A percentile compares a stretch with the other conserved stretches of the same genome.
Conservation (phyloP, 2,329 filamentous ascomycete genomes). For the Phialemonium atrogriseum region DNA sequence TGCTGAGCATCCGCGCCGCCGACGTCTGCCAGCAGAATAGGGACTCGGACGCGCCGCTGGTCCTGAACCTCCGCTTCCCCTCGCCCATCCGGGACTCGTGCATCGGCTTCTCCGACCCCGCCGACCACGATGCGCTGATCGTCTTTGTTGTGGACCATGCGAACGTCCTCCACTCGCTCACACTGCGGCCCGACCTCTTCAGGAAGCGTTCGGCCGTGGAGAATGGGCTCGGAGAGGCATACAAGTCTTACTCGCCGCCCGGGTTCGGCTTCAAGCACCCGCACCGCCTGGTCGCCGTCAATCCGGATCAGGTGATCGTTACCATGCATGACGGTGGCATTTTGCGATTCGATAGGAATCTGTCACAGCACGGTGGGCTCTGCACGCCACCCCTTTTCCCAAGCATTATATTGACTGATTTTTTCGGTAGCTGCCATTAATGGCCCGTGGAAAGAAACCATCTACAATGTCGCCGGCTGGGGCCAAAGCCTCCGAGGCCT, state of each 20-base stretch:
- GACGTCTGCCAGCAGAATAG: slow-evolving; percentile 67
- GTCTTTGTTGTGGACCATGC: slow-evolving; percentile 72
- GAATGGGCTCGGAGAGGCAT: slow-evolving; percentile 65
- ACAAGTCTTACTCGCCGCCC: slow-evolving; percentile 65
- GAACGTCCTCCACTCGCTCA: slow-evolving; percentile 77
- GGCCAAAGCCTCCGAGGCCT: slow-evolving; percentile 57
- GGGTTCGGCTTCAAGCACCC: slow-evolving; percentile 70
- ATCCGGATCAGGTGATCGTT: slow-evolving; percentile 65
- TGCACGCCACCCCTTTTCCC: too few species aligned
- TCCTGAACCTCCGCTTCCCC: slow-evolving; percentile 70
- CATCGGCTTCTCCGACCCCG: slow-evolving; percentile 72
- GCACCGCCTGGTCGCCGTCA: slow-evolving; percentile 71
- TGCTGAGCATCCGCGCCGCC: slow-evolving; percentile 74
- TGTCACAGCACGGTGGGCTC: slow-evolving; percentile 34
- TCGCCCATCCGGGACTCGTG: slow-evolving; percentile 67
- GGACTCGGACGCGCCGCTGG: slow-evolving; percentile 62
- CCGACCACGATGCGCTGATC: slow-evolving; percentile 68
- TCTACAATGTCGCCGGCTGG: slow-evolving; percentile 69
- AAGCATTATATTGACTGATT: too few species aligned
- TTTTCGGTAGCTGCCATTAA: slow-evolving; percentile 10
- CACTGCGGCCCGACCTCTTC: slow-evolving; percentile 77
- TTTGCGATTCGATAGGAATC: slow-evolving; percentile 58
- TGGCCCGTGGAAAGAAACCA: slow-evolving; percentile 58
- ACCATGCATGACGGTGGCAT: slow-evolving; percentile 74
- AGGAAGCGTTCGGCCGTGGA: slow-evolving; percentile 61